These are phyloP conservation scores for Edaphochlamys debaryana DNA, from an alignment of 139 green algal species.

Conservation along the genomic window DNA sequence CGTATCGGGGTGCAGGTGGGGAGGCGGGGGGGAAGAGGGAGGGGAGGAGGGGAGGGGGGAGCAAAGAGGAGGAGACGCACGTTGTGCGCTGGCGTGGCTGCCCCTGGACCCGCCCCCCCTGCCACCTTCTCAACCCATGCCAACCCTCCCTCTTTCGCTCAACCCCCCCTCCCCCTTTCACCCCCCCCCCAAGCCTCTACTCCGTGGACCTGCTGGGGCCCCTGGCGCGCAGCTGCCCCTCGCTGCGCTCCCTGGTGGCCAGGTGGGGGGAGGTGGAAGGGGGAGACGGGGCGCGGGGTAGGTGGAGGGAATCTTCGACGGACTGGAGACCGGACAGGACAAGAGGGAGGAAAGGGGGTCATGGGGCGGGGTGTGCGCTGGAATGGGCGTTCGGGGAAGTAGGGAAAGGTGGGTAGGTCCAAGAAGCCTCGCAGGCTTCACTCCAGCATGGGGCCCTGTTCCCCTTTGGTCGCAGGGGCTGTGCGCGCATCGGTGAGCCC, in stretches of 20 bases:
- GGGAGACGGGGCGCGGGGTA: too few relatives aligned
- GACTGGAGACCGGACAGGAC: neutral
- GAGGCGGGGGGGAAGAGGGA: neutral
- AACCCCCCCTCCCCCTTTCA: neutral
- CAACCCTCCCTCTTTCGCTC: neutral
- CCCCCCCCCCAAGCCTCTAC: neutral
- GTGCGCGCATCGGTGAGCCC: slow-evolving; percentile 9
- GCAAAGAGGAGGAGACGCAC: neutral
- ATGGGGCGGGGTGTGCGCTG: neutral
- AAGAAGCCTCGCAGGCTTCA: too few relatives aligned
- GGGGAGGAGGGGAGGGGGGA: neutral
- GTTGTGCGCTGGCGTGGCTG: too few relatives aligned
- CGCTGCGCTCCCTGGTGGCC: neutral
- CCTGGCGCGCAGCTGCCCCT: slow-evolving; percentile 14
- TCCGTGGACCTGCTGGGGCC: slow-evolving; percentile 11
- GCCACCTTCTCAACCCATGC: too few relatives aligned
- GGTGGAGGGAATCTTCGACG: neutral
- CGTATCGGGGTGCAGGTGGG: slow-evolving; percentile 24
- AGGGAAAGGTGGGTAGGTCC: too few relatives aligned
- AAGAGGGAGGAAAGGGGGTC: too few relatives aligned
- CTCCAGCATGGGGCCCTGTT: too few relatives aligned
- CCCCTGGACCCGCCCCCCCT: too few relatives aligned
- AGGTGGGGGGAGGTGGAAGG: neutral
- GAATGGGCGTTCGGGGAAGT: neutral
- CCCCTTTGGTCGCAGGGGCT: slow-evolving; percentile 19